Conservation (phyloP, 169 alveolate genomes). For the Cyclospora cayetanensis region DNA sequence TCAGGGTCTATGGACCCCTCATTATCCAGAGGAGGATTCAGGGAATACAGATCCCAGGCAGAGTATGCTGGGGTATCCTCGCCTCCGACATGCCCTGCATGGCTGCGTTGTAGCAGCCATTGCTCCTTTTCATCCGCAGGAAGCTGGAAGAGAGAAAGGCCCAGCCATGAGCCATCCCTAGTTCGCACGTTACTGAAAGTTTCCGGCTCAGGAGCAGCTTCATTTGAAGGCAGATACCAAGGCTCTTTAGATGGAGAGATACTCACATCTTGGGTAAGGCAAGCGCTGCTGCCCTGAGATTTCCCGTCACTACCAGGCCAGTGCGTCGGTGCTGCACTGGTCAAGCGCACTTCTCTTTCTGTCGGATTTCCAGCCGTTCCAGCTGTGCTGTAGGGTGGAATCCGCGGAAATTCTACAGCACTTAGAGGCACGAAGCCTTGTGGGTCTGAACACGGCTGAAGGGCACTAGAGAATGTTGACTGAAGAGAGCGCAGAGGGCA, state of each 20-base stretch:
- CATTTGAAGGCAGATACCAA: not conserved
- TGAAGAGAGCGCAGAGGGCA: too few relatives aligned
- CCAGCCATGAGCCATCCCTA: not conserved
- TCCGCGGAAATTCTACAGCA: too few relatives aligned
- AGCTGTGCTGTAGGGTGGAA: too few relatives aligned
- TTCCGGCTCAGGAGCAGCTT: not conserved
- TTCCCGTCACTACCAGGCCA: too few relatives aligned
- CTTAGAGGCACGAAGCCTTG: too few relatives aligned
- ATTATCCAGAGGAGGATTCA: not conserved
- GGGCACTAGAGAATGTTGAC: too few relatives aligned
- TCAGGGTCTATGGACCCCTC: not conserved
- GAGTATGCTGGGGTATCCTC: not conserved
- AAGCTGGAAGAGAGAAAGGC: not conserved
- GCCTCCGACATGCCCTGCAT: not conserved
- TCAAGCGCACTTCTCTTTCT: too few relatives aligned
- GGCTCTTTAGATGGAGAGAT: not conserved
- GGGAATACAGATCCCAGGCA: conserved; percentile 36
- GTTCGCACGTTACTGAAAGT: not conserved
- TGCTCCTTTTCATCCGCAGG: not conserved
- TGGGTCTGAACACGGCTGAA: too few relatives aligned
- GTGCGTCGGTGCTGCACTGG: too few relatives aligned
- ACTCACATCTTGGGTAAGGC: not conserved
- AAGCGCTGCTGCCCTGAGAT: not conserved
- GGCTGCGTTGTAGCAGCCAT: not conserved
- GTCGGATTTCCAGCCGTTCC: too few relatives aligned